Percentiles rank a stretch among this genome's conserved stretches.
Evolutionary conservation across 768 basidiomycete genomes (phyloP).

Genomic region (Cystofilobasidium macerans): DNA sequence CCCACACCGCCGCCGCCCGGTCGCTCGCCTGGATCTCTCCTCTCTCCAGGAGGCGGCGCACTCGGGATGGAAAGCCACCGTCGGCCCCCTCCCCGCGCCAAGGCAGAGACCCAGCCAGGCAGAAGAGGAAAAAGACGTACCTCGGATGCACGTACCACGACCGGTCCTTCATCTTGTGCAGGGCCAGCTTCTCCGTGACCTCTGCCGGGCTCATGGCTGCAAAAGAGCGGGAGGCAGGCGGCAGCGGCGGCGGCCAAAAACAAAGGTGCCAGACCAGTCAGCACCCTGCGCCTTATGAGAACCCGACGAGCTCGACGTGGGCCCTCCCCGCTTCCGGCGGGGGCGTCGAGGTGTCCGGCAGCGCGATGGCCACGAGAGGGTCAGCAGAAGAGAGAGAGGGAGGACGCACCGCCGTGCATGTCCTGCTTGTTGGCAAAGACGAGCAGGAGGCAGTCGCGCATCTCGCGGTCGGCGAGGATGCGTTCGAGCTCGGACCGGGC

Average conservation of each 20-base stretch:
- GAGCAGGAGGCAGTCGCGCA: conserved; percentile 91
- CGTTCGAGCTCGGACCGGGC: conserved; percentile 90
- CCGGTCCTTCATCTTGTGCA: conserved; percentile 90
- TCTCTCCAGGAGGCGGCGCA: too few relatives aligned
- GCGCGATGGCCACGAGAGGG: too few relatives aligned
- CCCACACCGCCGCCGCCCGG: too few relatives aligned
- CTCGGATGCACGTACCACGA: conserved; percentile 99
- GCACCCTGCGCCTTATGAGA: too few relatives aligned
- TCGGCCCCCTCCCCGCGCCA: too few relatives aligned
- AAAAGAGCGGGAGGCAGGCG: background rate
- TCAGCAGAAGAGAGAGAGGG: background rate
- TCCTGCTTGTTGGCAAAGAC: conserved; percentile 99
- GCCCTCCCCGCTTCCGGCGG: too few relatives aligned
- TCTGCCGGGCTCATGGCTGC: conserved; percentile 98
- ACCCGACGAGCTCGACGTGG: too few relatives aligned
- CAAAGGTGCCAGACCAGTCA: too few relatives aligned
- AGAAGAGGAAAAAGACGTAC: conserved; percentile 42
- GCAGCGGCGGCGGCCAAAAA: background rate
- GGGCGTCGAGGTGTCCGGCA: too few relatives aligned
- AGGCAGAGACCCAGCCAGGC: too few relatives aligned
- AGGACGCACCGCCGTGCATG: conserved; percentile 72
- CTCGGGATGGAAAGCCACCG: too few relatives aligned
- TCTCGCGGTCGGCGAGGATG: conserved; percentile 91
- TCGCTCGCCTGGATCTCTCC: too few relatives aligned
- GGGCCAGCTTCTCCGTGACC: conserved; percentile 90